Evolutionary conservation across 2,329 filamentous ascomycete species (phyloP).

Genomic region (Thelonectria blattea): DNA sequence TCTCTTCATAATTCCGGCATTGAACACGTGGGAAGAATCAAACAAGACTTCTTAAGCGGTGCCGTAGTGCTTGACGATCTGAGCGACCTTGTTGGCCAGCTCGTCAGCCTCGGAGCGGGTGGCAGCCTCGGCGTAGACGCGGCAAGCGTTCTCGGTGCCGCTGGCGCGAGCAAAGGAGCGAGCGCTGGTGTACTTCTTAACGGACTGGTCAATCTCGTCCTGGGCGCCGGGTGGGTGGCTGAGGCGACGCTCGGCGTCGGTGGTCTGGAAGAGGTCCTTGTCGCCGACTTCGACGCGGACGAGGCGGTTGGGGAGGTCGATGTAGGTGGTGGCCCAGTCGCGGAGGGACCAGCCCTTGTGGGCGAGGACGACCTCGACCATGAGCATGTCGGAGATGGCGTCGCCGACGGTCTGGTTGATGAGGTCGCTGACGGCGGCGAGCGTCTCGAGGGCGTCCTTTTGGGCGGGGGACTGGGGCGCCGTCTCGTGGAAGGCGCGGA

Average conservation of each 20-base stretch:
- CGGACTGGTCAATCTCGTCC: constrained; percentile 82
- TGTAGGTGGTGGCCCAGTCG: constrained; percentile 93
- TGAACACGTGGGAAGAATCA: constrained; percentile 1
- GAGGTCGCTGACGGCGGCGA: constrained; percentile 82
- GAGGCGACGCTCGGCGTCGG: constrained; percentile 89
- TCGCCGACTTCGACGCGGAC: constrained; percentile 89
- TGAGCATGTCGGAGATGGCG: constrained; percentile 91
- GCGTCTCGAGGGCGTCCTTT: constrained; percentile 84
- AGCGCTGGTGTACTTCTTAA: constrained; percentile 89
- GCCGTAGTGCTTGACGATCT: constrained; percentile 69
- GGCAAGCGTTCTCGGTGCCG: constrained; percentile 93
- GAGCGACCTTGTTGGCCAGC: constrained; percentile 81
- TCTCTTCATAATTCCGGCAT: constrained; percentile 16
- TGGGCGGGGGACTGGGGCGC: constrained; percentile 91
- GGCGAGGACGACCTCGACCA: constrained; percentile 94
- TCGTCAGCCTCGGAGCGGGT: constrained; percentile 90
- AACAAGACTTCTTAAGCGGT: constrained; percentile 37
- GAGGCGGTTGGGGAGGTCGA: constrained; percentile 93
- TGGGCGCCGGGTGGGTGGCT: constrained; percentile 81
- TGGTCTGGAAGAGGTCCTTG: constrained; percentile 88
- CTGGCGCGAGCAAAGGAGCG: constrained; percentile 90
- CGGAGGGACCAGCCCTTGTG: constrained; percentile 91
- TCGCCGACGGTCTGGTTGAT: constrained; percentile 99
- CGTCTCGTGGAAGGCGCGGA: constrained; percentile 77
- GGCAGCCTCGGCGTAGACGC: constrained; percentile 94